Conservation (phyloP, 2,329 filamentous ascomycete genomes). For the Basipetospora chlamydospora region DNA sequence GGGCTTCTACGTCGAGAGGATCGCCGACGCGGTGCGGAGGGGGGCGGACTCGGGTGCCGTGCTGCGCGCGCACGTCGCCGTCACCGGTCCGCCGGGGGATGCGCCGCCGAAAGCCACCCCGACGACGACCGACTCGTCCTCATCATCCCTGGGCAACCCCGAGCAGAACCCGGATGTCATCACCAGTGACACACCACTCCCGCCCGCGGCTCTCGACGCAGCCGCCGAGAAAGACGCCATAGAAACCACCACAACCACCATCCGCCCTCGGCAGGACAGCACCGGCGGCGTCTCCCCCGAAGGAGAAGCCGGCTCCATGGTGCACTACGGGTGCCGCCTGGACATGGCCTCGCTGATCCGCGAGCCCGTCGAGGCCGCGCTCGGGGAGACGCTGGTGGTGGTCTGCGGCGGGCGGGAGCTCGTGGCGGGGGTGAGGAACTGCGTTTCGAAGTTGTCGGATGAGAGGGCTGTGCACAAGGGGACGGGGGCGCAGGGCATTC, state of each 20-base stretch:
- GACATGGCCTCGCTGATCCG: slow-evolving; percentile 38
- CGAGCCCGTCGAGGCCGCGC: slow-evolving; percentile 38
- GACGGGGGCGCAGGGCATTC: slow-evolving; percentile 47
- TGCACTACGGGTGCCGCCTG: slow-evolving; percentile 29
- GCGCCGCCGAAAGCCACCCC: no score
- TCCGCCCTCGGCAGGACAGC: slow-evolving; percentile 2
- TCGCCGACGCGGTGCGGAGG: slow-evolving; percentile 27
- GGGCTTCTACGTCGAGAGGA: slow-evolving; percentile 36
- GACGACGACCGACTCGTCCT: not conserved
- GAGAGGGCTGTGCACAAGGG: slow-evolving; percentile 51
- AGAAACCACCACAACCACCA: not conserved
- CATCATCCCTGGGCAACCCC: not conserved
- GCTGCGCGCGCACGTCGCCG: slow-evolving; percentile 36
- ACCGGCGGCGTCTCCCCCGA: slow-evolving; percentile 3
- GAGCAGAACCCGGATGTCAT: no score
- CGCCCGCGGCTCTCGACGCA: no score
- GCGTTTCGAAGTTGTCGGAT: slow-evolving; percentile 40
- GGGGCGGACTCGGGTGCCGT: slow-evolving; percentile 25
- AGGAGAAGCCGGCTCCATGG: slow-evolving; percentile 3
- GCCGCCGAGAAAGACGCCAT: slow-evolving; percentile 1
- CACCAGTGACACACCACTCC: no score
- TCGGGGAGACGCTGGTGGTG: slow-evolving; percentile 45
- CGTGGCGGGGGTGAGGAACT: slow-evolving; percentile 38
- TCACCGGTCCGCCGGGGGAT: slow-evolving; percentile 34
- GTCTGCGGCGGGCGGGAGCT: slow-evolving; percentile 44